A percentile compares a stretch with the other conserved stretches of the same genome.
Conservation (phyloP, 495 filamentous ascomycete genomes). For the Penicillium silybi region DNA sequence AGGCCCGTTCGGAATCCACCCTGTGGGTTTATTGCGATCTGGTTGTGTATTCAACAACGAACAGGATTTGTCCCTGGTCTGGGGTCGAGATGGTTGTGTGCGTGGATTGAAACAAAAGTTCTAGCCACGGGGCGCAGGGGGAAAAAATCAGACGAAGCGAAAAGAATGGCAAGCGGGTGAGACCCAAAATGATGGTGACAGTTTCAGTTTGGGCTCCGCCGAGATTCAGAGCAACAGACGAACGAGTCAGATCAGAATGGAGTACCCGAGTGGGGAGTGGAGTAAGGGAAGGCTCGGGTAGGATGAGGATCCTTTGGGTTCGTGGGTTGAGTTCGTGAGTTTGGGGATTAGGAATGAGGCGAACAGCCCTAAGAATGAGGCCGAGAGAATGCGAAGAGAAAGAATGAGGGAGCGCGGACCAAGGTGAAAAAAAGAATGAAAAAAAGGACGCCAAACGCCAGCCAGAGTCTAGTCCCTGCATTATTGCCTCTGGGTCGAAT, state of each 20-base stretch:
- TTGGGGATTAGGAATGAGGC: neutral
- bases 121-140: neutral
- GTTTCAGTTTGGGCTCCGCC: conserved; percentile 14
- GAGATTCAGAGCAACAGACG: conserved; percentile 1
- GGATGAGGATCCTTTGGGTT: too few species aligned
- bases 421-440: neutral
- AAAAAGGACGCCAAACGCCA: neutral
- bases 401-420: neutral
- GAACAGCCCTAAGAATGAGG: neutral
- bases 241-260: conserved; percentile 15
- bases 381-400: neutral
- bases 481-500: neutral
- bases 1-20: conserved; percentile 24
- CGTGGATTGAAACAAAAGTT: neutral
- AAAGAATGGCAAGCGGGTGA: conserved; percentile 4
- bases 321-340: too few species aligned
- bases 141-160: neutral
- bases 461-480: conserved; percentile 10
- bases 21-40: conserved; percentile 17
- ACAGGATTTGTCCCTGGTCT: neutral
- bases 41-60: conserved; percentile 10
- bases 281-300: neutral
- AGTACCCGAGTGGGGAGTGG: conserved; percentile 5
- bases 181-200: conserved; percentile 1
- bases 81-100: neutral